Evolutionary conservation across 1,284 basidiomycete genomes (phyloP).

Genomic region (Puccinia polysora): DNA sequence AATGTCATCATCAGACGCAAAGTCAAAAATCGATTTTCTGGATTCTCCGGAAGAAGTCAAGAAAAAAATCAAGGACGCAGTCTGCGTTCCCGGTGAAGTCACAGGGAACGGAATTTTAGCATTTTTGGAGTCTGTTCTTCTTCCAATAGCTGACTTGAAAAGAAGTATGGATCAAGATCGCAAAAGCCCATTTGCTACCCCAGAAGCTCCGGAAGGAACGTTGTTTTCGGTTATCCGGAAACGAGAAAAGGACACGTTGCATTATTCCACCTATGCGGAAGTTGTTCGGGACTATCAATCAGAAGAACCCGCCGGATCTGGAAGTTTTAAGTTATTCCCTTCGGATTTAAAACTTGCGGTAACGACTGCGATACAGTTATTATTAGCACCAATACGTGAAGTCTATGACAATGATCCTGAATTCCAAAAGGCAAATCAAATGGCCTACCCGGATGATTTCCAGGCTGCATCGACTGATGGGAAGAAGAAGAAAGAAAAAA

Average conservation of each 20-base stretch:
- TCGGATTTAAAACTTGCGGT: constrained; percentile 83
- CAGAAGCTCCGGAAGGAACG: constrained; percentile 63
- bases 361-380: constrained; percentile 66
- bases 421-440: constrained; percentile 71
- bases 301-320: constrained; percentile 44
- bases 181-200: constrained; percentile 40
- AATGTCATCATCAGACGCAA: constrained; percentile 97
- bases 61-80: constrained; percentile 85
- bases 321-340: constrained; percentile 66
- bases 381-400: constrained; percentile 76
- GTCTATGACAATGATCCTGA: constrained; percentile 71
- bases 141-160: constrained; percentile 78
- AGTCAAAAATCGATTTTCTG: constrained; percentile 96
- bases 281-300: constrained; percentile 39
- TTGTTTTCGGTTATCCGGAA: constrained; percentile 66
- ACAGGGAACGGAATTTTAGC: constrained; percentile 85
- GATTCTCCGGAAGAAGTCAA: constrained; percentile 77
- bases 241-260: constrained; percentile 39
- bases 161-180: constrained; percentile 52
- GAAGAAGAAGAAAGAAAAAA: constrained; percentile 60
- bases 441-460: constrained; percentile 74
- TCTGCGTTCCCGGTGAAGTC: constrained; percentile 89
- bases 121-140: constrained; percentile 80
- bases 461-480: constrained; percentile 40
- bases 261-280: constrained; percentile 25